Base-by-base conservation (phyloP, 345 rosid genomes). In the Luvunga scandens region DNA sequence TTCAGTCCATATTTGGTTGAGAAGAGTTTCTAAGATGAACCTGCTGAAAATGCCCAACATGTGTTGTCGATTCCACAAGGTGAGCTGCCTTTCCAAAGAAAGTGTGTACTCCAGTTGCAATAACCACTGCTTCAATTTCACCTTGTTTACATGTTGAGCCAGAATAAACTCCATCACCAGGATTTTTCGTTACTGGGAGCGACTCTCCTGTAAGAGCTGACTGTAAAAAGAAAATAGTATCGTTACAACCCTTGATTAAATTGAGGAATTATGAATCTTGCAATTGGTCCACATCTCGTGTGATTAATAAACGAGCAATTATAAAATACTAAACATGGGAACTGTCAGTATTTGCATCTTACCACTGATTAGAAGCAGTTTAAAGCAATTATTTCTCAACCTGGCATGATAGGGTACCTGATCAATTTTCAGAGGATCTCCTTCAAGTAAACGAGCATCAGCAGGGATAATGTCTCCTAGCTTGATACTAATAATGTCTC, bases 61-160 rank as follows among this genome's bases (percentile, higher is more conserved):
- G 95, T 6, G 87, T 90, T 31, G 98, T 94, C 73, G 69, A 81
- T 70, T 94, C 98, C n/a, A 94, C 97, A 79, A 94, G 97, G 87
- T 94, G 96, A 84, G 97, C 98, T 3, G 97, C 98, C 82, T 90
- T 94, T 56, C 98, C 97, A 19, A 94, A 94, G 94, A 94, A 94
- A 75, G 97, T 94, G 67, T 85, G 94, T 3, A 94, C 97, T 75
- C 98, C 98, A 19, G 98, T 94, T 1, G 97, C 98, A 19, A 91
- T 93, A 48, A 93, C 93, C 67, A 95, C 90, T 22, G 97, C 98
- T 84, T 95, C 98, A 28, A 95, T 90, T 74, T 95, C 98, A 56
- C 98, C 98, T 91, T 90, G 95, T 80, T 94, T 94, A 61, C 97
- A 94, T 30, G 95, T 94, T 78, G 98, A 95, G 61, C 97, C 98